Percentiles rank a stretch among this genome's conserved stretches.
Evolutionary conservation across 2,329 filamentous ascomycete species (phyloP).

Genomic region (Metarhizium anisopliae): DNA sequence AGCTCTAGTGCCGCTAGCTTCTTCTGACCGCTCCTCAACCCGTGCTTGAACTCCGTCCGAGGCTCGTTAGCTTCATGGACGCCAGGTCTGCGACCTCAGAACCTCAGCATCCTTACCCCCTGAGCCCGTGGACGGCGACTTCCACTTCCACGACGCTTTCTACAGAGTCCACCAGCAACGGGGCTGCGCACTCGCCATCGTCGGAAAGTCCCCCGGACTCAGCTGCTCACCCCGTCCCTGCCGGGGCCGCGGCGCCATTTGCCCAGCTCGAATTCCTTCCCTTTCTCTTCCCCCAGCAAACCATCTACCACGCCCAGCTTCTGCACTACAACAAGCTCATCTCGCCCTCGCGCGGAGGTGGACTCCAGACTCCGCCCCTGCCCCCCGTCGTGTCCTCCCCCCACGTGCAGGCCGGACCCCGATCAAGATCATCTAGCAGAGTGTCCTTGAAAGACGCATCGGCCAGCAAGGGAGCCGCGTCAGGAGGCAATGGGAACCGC

Average conservation of each 20-base stretch:
- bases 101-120: constrained; percentile 28
- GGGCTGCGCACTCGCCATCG: constrained; percentile 14
- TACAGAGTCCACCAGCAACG: constrained; percentile 14
- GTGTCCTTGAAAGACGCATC: constrained; percentile 45
- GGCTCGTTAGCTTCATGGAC: constrained; percentile 27
- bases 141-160: constrained; percentile 17
- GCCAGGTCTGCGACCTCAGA: constrained; percentile 27
- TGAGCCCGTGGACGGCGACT: constrained; percentile 22
- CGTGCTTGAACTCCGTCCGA: constrained; percentile 1
- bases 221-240: constrained; percentile 11
- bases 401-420: constrained; percentile 45
- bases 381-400: constrained; percentile 47
- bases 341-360: constrained; percentile 45
- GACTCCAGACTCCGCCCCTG: constrained; percentile 47
- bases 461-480: constrained; percentile 35
- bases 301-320: constrained; percentile 52
- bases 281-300: constrained; percentile 50
- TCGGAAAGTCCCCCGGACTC: constrained; percentile 23
- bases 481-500: constrained; percentile 59
- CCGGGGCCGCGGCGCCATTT: constrained; percentile 21
- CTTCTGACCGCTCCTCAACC: background rate
- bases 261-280: constrained; percentile 46
- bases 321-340: constrained; percentile 59
- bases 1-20: background rate
- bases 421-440: constrained; percentile 52